phyloP scores from a whole-genome alignment of 805 yeast species.

The Tetrapisispora namnaoensis region DNA sequence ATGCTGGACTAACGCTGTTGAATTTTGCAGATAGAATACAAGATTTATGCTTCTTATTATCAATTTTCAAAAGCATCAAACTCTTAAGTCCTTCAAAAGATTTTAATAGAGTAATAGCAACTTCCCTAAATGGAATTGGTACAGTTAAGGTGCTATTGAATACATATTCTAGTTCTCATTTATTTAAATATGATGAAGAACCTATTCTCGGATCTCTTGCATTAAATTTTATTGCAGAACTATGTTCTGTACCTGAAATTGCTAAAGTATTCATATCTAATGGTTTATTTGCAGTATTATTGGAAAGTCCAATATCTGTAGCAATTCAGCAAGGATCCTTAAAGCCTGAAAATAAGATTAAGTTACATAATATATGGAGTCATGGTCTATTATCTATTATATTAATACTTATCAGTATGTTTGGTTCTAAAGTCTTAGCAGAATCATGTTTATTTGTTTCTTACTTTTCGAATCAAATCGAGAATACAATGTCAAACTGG shows the following conservation, averaged over 20 bases:
- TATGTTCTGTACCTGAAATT: constrained; percentile 48
- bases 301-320: constrained; percentile 65
- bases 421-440: constrained; percentile 54
- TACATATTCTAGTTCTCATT: constrained; percentile 59
- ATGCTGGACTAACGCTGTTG: constrained; percentile 9
- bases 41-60: constrained; percentile 53
- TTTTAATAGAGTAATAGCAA: constrained; percentile 42
- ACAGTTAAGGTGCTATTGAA: constrained; percentile 53
- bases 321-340: constrained; percentile 59
- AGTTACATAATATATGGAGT: constrained; percentile 74
- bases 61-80: constrained; percentile 52
- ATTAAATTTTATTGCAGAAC: constrained; percentile 57
- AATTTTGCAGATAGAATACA: constrained; percentile 45
- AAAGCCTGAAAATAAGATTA: constrained; percentile 40
- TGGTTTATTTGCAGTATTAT: constrained; percentile 58
- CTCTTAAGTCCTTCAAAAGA: constrained; percentile 38
- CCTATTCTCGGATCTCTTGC: constrained; percentile 65
- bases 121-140: constrained; percentile 45
- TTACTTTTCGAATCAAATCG: constrained; percentile 57
- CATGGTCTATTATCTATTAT: constrained; percentile 68
- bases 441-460: constrained; percentile 56
- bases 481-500: constrained; percentile 60
- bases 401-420: constrained; percentile 45
- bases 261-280: constrained; percentile 55
- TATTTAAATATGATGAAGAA: constrained; percentile 49